These are phyloP conservation scores for Stagonosporopsis vannaccii DNA, from an alignment of 2,329 filamentous ascomycete species.

Conservation along the genomic window DNA sequence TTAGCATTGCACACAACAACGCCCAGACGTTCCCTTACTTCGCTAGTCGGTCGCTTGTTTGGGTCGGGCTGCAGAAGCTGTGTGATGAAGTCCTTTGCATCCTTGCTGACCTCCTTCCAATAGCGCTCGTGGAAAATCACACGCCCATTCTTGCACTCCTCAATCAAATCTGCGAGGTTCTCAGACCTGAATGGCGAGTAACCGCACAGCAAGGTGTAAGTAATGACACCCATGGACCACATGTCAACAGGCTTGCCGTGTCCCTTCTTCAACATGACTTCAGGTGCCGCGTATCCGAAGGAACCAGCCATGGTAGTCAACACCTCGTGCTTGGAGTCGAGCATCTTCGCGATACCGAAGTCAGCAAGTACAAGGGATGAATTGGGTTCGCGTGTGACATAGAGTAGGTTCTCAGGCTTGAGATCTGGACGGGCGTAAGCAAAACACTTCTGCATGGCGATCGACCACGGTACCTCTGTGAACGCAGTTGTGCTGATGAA, in stretches of 20 bases:
- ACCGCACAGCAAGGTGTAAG: slow-evolving; percentile 95
- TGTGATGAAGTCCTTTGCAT: slow-evolving; percentile 94
- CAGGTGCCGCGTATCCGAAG: slow-evolving; percentile 95
- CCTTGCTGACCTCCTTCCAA: slow-evolving; percentile 95
- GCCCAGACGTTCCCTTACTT: slow-evolving; percentile 57
- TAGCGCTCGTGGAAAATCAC: slow-evolving; percentile 97
- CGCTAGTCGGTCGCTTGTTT: slow-evolving; percentile 76
- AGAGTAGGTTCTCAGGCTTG: slow-evolving; percentile 97
- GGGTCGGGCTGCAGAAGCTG: slow-evolving; percentile 80
- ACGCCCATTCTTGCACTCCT: slow-evolving; percentile 84
- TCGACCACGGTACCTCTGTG: slow-evolving; percentile 74
- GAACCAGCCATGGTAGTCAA: slow-evolving; percentile 98
- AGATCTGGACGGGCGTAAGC: slow-evolving; percentile 69
- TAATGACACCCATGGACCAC: slow-evolving; percentile 99
- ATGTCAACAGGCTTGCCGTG: slow-evolving; percentile 99
- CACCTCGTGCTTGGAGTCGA: slow-evolving; percentile 88
- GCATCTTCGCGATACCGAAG: slow-evolving; percentile 98
- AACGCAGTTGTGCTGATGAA: slow-evolving; percentile 93
- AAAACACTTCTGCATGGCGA: not conserved
- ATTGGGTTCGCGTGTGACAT: slow-evolving; percentile 77
- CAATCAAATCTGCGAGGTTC: slow-evolving; percentile 89
- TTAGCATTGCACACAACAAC: slow-evolving; percentile 17
- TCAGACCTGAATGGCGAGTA: slow-evolving; percentile 98
- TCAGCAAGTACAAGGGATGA: slow-evolving; percentile 94
- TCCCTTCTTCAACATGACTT: slow-evolving; percentile 97